These are phyloP conservation scores for Dillenia suffruticosa DNA, from an alignment of 164 flowering plant genomes.

Conservation along the genomic window DNA sequence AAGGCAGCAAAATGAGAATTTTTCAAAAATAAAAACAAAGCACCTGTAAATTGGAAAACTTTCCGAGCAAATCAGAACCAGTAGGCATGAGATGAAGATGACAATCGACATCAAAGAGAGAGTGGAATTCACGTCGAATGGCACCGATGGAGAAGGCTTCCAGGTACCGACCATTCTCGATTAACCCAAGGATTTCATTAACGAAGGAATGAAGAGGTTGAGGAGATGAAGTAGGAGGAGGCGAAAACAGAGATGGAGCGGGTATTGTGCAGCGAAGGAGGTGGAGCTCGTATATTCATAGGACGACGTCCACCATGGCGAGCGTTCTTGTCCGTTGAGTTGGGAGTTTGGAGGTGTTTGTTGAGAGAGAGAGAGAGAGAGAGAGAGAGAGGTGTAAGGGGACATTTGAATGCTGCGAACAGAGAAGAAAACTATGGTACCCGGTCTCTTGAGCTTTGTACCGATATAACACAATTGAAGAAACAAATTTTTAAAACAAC, in stretches of 20 bases:
- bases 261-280: conserved; percentile 56
- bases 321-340: neutral
- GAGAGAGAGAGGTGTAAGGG: too few species aligned
- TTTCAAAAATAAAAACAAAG: neutral
- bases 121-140: conserved; percentile 17
- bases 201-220: conserved; percentile 12
- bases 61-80: conserved; percentile 77
- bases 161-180: conserved; percentile 60
- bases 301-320: conserved; percentile 21
- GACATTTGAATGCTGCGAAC: neutral
- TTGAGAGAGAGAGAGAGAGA: too few species aligned
- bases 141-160: conserved; percentile 58
- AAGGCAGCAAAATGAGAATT: neutral
- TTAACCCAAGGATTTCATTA: conserved; percentile 21
- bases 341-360: too few species aligned
- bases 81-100: conserved; percentile 60
- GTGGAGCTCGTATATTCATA: conserved; percentile 68
- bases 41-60: conserved; percentile 69
- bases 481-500: too few species aligned
- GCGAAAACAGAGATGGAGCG: conserved; percentile 26
- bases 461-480: too few species aligned
- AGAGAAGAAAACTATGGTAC: neutral
- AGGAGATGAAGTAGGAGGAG: conserved; percentile 1
- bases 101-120: conserved; percentile 35
- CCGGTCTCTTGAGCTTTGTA: too few species aligned